Evolutionary conservation across 805 yeast genomes (phyloP), one percentile per base, ranked within the genome.

Genomic region (Starmerella floricola): DNA sequence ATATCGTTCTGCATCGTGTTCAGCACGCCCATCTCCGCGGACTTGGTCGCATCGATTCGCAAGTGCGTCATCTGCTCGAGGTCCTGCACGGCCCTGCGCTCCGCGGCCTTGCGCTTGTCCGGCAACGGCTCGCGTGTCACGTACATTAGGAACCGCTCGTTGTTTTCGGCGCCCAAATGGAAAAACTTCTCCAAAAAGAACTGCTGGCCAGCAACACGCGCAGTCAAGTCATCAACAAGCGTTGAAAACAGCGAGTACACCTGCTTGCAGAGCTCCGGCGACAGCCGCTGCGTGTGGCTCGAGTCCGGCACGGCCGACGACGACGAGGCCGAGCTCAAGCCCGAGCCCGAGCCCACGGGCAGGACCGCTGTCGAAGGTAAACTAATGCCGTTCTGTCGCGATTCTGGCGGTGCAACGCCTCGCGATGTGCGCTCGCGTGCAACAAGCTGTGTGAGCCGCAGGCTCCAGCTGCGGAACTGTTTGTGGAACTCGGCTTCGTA

Each of bases 141-240:
- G 21, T 23, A 39, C 20, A 13, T 28, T 3, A 31, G 12, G 27
- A 76, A 71, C n/a, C 61, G 62, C 8, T 55, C 46, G 15, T 51
- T 52, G 2, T 55, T 58, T 8, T 55, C 48, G 1, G 71, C 62
- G 1, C 76, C 67, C 4, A 70, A 39, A 52, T 65, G 68, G 60
- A 73, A 69, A 52, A 76, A 62, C 8, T 55, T 58, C 20, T 63
- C 65, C 4, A 71, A 47, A 31, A 73, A 66, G 47, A 68, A 69
- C 52, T 74, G 79, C 45, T 73, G 74, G n/a, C 61, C 55, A 3
- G 61, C 40, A 3, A 55, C 36, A 11, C 46, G 47, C 33, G 21
- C 16, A 5, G 34, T 13, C 2, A 49, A 8, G 6, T 36, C 34
- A 30, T 40, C 40, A 6, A 47, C 40, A 13, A 50, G 21, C 24